Evolutionary conservation across 1,139 yeast genomes (phyloP).

Genomic region (Sugiyamaella novakii): DNA sequence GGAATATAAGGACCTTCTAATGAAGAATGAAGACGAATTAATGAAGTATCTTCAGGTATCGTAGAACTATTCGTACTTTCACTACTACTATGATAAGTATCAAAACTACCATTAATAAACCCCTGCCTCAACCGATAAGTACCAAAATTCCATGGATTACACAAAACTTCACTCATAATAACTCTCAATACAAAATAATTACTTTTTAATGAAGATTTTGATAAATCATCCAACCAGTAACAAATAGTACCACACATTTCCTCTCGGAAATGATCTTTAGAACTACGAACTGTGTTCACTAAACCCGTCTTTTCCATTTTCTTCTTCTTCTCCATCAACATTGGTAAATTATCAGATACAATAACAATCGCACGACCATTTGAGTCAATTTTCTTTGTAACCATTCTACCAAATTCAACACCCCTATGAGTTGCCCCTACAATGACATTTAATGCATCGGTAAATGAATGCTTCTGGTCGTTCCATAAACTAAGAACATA

Average conservation of each 20-base stretch:
- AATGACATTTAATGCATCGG: slow-evolving; percentile 72
- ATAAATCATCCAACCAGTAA: slow-evolving; percentile 62
- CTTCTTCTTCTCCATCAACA: slow-evolving; percentile 56
- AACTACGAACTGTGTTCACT: slow-evolving; percentile 64
- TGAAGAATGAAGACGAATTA: slow-evolving; percentile 18
- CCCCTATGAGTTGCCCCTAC: slow-evolving; percentile 65
- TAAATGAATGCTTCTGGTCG: slow-evolving; percentile 73
- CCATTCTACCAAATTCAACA: slow-evolving; percentile 71
- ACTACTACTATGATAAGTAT: neutral
- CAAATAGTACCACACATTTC: slow-evolving; percentile 77
- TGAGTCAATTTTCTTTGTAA: slow-evolving; percentile 62
- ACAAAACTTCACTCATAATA: slow-evolving; percentile 57
- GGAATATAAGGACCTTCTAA: slow-evolving; percentile 31
- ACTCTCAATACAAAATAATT: slow-evolving; percentile 53
- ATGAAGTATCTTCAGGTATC: slow-evolving; percentile 20
- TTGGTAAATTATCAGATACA: slow-evolving; percentile 54
- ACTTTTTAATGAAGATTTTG: slow-evolving; percentile 58
- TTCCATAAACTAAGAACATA: slow-evolving; percentile 69
- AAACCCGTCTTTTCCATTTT: slow-evolving; percentile 62
- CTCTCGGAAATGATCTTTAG: slow-evolving; percentile 74
- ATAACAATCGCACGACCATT: slow-evolving; percentile 72
- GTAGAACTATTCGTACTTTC: neutral
- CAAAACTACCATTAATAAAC: neutral
- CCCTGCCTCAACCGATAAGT: slow-evolving; percentile 11
- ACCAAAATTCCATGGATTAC: slow-evolving; percentile 55